Percentiles rank a stretch among this genome's conserved stretches.
phyloP scores from a whole-genome alignment of 1,284 basidiomycete species.

The Tylopilus sp. region DNA sequence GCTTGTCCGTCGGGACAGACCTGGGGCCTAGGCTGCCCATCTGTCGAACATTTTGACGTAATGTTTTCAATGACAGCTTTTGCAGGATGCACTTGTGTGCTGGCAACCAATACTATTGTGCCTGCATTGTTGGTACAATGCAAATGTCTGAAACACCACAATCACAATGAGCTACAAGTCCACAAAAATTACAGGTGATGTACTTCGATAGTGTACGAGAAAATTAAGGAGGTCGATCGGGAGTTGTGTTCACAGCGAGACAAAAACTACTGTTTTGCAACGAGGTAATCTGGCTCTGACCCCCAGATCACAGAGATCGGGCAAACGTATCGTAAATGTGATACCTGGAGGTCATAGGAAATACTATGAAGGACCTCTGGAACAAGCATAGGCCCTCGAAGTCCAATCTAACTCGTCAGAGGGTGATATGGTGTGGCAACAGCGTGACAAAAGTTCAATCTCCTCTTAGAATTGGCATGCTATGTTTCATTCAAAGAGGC shows the following conservation, averaged over 20 bases:
- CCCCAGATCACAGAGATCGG: background rate
- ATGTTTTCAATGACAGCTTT: too few species aligned
- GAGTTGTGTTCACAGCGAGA: background rate
- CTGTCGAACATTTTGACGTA: too few species aligned
- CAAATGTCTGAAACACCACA: background rate
- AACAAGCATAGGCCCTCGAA: background rate
- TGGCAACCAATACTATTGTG: too few species aligned
- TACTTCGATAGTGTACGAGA: background rate
- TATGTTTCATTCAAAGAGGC: too few species aligned
- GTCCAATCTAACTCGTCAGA: too few species aligned
- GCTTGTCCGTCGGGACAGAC: too few species aligned
- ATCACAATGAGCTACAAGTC: background rate
- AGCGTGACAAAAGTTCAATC: too few species aligned
- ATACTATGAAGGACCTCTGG: background rate
- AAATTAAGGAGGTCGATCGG: background rate
- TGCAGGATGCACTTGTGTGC: background rate
- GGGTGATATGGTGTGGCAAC: too few species aligned
- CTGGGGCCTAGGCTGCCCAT: too few species aligned
- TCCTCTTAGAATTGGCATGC: too few species aligned
- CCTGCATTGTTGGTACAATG: too few species aligned
- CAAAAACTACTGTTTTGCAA: background rate
- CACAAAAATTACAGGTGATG: background rate
- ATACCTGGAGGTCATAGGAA: background rate
- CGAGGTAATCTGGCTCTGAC: background rate
- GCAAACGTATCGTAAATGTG: background rate